Base-by-base conservation (phyloP, 169 alveolate species). In the Plasmodium knowlesi region DNA sequence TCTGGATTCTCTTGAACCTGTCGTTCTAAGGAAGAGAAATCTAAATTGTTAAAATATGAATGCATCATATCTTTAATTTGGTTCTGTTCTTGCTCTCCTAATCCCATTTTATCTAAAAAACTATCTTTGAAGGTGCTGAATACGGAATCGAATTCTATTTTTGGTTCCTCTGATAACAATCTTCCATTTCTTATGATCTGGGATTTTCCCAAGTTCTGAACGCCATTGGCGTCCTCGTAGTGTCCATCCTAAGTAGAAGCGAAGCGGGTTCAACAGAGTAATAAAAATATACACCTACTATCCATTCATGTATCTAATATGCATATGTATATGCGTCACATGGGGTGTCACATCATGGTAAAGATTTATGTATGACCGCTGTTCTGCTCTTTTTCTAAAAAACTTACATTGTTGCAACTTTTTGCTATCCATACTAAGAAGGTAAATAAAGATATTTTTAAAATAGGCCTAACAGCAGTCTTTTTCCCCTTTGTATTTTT, bases 401-500 rank as follows among this genome's bases (percentile, higher is more conserved):
- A 43, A 25, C 84, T 79, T 79, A 79, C 84, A 37, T 79, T 79
- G 84, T 22, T 41, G 46, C 39, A 34, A 41, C 84, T 5, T 30
- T 79, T 54, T 19, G 16, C 54, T 16, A 79, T 79, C 84, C 84
- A 79, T 79, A 79, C 70, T 79, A 79, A 79, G 54, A 79, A 41
- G 84, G 25, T 50, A 25, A 39, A 79, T 79, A 79, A 22, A 8
- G 84, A 79, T 0, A 14, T 79, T 79, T 14, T 79, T 37, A 79
- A 79, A 79, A 79, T 39, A 70, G 84, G 84, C 16, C 57, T 32
- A 79, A 79, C 16, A 79, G 14, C 32, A 79, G 46, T 41, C 43
- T 79, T 79, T 41, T 41, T 79, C 43, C 41, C 22, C 32, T 79
- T 43, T 79, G 71, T 79, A 79, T 79, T 14, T 14, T 19, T 79